phyloP scores from a whole-genome alignment of 192 early-diverging fungal genomes.

The Dispira parvispora region DNA sequence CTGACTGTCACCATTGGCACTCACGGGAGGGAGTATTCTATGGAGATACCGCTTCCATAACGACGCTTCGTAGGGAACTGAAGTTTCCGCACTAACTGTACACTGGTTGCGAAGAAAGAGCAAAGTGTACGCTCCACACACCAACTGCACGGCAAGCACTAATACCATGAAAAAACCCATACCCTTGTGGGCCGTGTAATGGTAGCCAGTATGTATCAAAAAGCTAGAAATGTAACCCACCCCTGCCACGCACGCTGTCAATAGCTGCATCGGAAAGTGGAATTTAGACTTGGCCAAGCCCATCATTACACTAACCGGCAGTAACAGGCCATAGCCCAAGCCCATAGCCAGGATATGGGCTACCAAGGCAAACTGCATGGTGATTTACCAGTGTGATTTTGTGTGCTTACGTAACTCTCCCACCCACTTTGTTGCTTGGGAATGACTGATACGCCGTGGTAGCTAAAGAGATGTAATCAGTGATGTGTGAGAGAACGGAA shows the following conservation, averaged over 20 bases:
- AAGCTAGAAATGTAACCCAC: constrained; percentile 8
- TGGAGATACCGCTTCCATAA: not conserved
- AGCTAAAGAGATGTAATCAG: too few species aligned
- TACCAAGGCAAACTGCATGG: constrained; percentile 1
- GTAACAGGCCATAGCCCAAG: not conserved
- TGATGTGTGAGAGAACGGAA: too few species aligned
- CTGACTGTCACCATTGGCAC: too few species aligned
- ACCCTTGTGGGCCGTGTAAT: constrained; percentile 7
- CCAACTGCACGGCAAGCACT: not conserved
- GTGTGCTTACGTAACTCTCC: not conserved
- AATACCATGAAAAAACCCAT: constrained; percentile 8
- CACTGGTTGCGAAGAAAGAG: not conserved
- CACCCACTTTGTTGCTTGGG: too few species aligned
- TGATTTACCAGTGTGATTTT: not conserved
- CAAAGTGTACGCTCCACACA: not conserved
- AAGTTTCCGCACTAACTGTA: not conserved
- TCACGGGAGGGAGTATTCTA: not conserved
- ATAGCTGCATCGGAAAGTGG: constrained; percentile 6
- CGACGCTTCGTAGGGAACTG: not conserved
- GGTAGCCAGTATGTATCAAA: not conserved
- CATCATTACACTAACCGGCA: constrained; percentile 8
- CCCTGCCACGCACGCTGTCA: not conserved
- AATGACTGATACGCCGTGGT: too few species aligned
- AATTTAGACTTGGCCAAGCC: constrained; percentile 1
- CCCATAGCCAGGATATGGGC: constrained; percentile 5